phyloP scores from a whole-genome alignment of 75 land plant species.

The Sequoiadendron giganteum region DNA sequence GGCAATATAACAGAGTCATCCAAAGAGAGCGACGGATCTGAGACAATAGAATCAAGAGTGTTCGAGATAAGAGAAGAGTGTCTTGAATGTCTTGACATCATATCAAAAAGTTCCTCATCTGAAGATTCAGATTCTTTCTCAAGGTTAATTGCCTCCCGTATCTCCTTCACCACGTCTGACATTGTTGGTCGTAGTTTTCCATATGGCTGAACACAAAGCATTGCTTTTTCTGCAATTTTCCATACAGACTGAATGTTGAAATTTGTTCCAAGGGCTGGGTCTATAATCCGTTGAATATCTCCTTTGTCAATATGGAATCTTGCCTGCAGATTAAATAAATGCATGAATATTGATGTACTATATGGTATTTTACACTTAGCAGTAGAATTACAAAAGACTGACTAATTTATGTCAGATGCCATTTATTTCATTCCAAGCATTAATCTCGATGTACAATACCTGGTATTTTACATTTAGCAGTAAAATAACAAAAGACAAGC shows the following conservation, averaged over 20 bases:
- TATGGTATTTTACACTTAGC: background rate
- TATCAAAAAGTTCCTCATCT: conserved; percentile 20
- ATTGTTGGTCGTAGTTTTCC: conserved; percentile 72
- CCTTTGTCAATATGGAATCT: conserved; percentile 65
- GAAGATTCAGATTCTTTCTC: conserved; percentile 31
- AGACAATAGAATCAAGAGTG: background rate
- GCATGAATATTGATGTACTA: background rate
- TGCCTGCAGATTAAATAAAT: conserved; percentile 40
- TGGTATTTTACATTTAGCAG: conserved; percentile 1
- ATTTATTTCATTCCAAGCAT: background rate
- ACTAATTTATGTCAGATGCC: background rate
- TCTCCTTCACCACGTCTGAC: conserved; percentile 70
- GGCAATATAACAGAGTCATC: conserved; percentile 1
- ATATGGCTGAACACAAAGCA: conserved; percentile 63
- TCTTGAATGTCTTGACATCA: conserved; percentile 9
- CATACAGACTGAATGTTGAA: conserved; percentile 68
- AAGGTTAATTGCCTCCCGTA: conserved; percentile 60
- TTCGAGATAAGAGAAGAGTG: background rate
- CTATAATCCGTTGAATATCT: conserved; percentile 60
- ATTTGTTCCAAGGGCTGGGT: conserved; percentile 38
- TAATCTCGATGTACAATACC: too few species aligned
- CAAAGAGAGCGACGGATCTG: background rate
- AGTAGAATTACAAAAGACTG: background rate
- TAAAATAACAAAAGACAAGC: background rate
- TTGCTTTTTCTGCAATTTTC: conserved; percentile 75